Percentiles rank a stretch among this genome's conserved stretches.
Evolutionary conservation across 2,329 filamentous ascomycete species (phyloP).

Genomic region (Penicillium italicum): DNA sequence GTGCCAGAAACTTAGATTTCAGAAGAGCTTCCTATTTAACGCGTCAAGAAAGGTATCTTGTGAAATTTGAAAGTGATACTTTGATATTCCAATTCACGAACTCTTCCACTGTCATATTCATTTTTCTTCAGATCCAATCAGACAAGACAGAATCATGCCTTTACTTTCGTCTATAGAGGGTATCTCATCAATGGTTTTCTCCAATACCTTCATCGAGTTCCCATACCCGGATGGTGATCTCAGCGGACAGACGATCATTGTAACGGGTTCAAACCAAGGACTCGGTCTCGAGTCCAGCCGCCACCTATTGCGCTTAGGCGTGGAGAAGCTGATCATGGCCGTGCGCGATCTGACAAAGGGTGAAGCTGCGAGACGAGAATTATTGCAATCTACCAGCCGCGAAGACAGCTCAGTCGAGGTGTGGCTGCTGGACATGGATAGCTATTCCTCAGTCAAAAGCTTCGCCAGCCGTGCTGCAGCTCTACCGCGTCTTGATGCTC

Average conservation of each 20-base stretch:
- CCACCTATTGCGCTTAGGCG: slow-evolving; percentile 7
- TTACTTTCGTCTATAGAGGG: slow-evolving; percentile 4
- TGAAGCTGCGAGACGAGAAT: slow-evolving; percentile 4
- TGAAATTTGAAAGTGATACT: neutral
- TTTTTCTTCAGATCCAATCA: neutral
- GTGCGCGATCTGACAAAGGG: slow-evolving; percentile 8
- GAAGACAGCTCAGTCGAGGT: slow-evolving; percentile 6
- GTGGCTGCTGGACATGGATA: slow-evolving; percentile 37
- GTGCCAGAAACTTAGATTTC: too few species aligned
- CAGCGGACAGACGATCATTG: slow-evolving; percentile 35
- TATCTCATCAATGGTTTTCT: neutral
- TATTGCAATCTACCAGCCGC: slow-evolving; percentile 4
- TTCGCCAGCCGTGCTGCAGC: slow-evolving; percentile 29
- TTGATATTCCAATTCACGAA: neutral
- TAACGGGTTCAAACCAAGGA: slow-evolving; percentile 47
- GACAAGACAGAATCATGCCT: neutral
- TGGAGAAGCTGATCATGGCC: slow-evolving; percentile 7
- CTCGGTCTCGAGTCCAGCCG: slow-evolving; percentile 9
- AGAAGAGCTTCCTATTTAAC: neutral
- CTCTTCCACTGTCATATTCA: neutral
- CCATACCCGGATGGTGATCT: slow-evolving; percentile 5
- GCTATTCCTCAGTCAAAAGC: slow-evolving; percentile 30
- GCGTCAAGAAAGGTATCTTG: neutral
- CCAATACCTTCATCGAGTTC: slow-evolving; percentile 14
- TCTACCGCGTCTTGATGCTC: slow-evolving; percentile 31